Base-by-base conservation (phyloP, 2,329 filamentous ascomycete species). In the Leptographium galeiforme region DNA sequence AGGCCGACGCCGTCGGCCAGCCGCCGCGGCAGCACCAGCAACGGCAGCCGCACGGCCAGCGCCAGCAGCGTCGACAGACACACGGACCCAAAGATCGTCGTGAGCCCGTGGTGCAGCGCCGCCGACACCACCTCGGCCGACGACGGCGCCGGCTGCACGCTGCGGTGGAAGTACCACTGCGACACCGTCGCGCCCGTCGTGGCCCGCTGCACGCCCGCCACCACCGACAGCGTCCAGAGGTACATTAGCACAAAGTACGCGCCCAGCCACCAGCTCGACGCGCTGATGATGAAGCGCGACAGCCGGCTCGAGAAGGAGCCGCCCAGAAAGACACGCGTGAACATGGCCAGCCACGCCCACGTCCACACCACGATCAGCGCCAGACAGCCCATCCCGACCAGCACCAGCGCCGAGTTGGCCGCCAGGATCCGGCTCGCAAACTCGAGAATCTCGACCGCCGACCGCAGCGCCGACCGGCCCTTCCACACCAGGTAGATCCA, bases 111-210 rank as follows among this genome's bases (percentile, higher is more conserved):
- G 50, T 76, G 74, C 46, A 95, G 73, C 14, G 90, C 91, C 8
- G 90, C 91, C 57, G 80, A 75, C 32, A 97, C 89, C 48, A 97
- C 85, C 53, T 90, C 84, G 54, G 78, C 76, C 1, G 89, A 90
- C 0, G 87, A 82, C 2, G 89, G 83, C 10, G 84, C 75, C 6
- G 91, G 89, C 12, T 83, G 78, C 6, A 83, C 82, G 61, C 94
- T 86, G 57, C 93, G 88, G 68, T 97, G 91, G 68, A 97, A 98
- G 69, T 98, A 98, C 93, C 93, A 98, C 68, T 98, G 93, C 43
- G 89, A 95, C 30, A 97, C 91, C 0, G 91, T 95, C 12, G 93
- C 93, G 30, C 89, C 91, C 14, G 91, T 95, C 16, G 90, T 93
- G 25, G 88, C 84, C 55, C 93, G 84, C 66, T 98, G 91, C 25